Conservation (phyloP, 2,329 filamentous ascomycete genomes). For the Fusarium nelsonii region DNA sequence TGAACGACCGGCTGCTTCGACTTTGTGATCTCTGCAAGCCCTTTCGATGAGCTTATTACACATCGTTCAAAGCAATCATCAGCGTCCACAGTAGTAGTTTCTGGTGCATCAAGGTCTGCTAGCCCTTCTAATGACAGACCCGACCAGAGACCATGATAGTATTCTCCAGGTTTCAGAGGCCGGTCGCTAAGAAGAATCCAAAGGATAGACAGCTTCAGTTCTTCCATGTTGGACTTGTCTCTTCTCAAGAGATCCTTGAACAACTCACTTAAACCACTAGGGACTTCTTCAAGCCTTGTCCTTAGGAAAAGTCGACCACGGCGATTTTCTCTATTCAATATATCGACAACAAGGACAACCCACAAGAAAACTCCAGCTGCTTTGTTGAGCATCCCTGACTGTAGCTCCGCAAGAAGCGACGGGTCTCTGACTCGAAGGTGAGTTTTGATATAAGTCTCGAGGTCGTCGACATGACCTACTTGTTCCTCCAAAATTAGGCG, state of each 20-base stretch:
- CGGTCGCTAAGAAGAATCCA: conserved; percentile 65
- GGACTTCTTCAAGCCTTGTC: conserved; percentile 52
- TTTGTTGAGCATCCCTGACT: conserved; percentile 50
- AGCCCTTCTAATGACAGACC: rapidly evolving
- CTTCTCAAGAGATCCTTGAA: conserved; percentile 65
- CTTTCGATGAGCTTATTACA: conserved; percentile 62
- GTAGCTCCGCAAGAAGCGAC: not conserved
- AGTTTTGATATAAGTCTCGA: conserved; percentile 37
- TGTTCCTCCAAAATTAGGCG: conserved; percentile 47
- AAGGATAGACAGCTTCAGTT: conserved; percentile 59
- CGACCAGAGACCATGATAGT: conserved; percentile 53
- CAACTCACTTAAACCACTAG: conserved; percentile 57
- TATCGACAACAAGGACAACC: conserved; percentile 56
- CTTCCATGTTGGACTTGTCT: conserved; percentile 57
- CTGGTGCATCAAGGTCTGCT: not conserved
- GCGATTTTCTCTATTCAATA: conserved; percentile 53
- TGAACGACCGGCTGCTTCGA: conserved; percentile 55
- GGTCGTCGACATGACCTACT: conserved; percentile 44
- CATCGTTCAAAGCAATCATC: conserved; percentile 39
- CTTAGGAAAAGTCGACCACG: conserved; percentile 46
- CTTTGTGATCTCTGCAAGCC: conserved; percentile 59
- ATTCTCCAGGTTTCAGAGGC: conserved; percentile 58
- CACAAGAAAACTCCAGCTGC: conserved; percentile 60
- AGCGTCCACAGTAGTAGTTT: conserved; percentile 34
- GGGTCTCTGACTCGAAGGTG: conserved; percentile 16